Evolutionary conservation across 2,329 filamentous ascomycete genomes (phyloP).

Genomic region (Ceratocystis lukuohia): DNA sequence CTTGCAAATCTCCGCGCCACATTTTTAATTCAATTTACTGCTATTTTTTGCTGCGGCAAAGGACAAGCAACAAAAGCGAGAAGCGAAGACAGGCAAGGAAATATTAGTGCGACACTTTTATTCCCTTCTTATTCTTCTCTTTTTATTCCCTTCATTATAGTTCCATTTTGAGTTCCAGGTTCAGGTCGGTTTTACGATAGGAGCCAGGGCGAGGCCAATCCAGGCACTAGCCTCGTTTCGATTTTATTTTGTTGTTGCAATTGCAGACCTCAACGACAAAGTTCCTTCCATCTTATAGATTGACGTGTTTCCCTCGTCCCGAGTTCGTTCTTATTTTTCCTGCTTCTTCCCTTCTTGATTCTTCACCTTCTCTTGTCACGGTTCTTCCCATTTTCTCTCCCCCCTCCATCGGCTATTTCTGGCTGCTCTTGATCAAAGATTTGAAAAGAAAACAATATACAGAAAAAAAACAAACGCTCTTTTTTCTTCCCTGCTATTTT

Average conservation of each 20-base stretch:
- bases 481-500: slow-evolving; percentile 1
- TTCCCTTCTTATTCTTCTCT: not conserved
- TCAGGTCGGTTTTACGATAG: slow-evolving; percentile 16
- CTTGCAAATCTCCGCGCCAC: slow-evolving; percentile 1
- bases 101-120: slow-evolving; percentile 4
- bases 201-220: slow-evolving; percentile 17
- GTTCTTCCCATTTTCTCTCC: slow-evolving; percentile 3
- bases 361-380: slow-evolving; percentile 8
- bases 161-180: slow-evolving; percentile 19
- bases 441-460: not conserved
- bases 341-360: slow-evolving; percentile 11
- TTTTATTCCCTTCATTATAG: not conserved
- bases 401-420: too few species aligned
- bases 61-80: slow-evolving; percentile 2
- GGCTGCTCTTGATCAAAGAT: too few species aligned
- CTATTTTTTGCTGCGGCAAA: slow-evolving; percentile 9
- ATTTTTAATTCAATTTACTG: slow-evolving; percentile 3
- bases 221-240: slow-evolving; percentile 19
- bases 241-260: slow-evolving; percentile 13
- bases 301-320: slow-evolving; percentile 1
- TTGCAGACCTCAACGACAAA: slow-evolving; percentile 4
- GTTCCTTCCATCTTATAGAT: slow-evolving; percentile 13
- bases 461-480: not conserved
- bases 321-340: slow-evolving; percentile 1
- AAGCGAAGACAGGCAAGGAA: slow-evolving; percentile 1